These are phyloP conservation scores for Candida chilensis DNA, from an alignment of 805 yeast genomes.

Conservation along the genomic window DNA sequence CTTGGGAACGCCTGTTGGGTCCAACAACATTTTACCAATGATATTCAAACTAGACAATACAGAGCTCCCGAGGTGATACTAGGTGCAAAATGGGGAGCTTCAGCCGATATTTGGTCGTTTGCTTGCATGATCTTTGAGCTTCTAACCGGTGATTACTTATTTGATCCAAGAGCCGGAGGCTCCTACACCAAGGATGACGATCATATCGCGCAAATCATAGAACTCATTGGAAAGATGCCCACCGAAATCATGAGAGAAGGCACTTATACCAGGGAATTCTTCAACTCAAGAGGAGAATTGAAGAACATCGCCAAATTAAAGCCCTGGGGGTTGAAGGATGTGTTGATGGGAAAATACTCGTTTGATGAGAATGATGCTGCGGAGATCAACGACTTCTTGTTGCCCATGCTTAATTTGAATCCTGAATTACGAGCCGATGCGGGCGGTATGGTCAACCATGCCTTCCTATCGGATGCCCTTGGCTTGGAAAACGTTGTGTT, in stretches of 20 bases:
- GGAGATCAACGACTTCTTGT: conserved; percentile 65
- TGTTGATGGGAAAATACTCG: conserved; percentile 79
- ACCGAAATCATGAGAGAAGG: conserved; percentile 48
- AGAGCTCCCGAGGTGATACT: conserved; percentile 82
- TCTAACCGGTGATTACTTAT: conserved; percentile 87
- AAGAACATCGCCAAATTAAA: conserved; percentile 74
- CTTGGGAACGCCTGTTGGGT: conserved; percentile 87
- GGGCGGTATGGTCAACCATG: conserved; percentile 87
- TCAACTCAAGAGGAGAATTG: conserved; percentile 61
- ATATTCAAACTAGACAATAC: conserved; percentile 88
- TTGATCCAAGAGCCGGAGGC: conserved; percentile 79
- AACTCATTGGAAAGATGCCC: conserved; percentile 67
- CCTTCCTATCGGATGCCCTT: conserved; percentile 71
- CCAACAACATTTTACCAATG: conserved; percentile 74
- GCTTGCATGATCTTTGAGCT: conserved; percentile 89
- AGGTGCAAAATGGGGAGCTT: conserved; percentile 89
- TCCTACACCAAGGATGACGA: conserved; percentile 87
- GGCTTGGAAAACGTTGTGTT: conserved; percentile 64
- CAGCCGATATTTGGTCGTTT: conserved; percentile 93
- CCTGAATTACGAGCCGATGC: conserved; percentile 89
- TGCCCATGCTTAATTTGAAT: conserved; percentile 75
- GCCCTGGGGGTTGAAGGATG: conserved; percentile 83
- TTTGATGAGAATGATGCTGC: conserved; percentile 59
- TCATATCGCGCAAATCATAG: conserved; percentile 92
- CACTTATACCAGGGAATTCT: conserved; percentile 50